Percentiles rank a stretch among this genome's conserved stretches.
These are phyloP conservation scores for Cyclospora cayetanensis DNA, from an alignment of 169 alveolate genomes.

Conservation along the genomic window DNA sequence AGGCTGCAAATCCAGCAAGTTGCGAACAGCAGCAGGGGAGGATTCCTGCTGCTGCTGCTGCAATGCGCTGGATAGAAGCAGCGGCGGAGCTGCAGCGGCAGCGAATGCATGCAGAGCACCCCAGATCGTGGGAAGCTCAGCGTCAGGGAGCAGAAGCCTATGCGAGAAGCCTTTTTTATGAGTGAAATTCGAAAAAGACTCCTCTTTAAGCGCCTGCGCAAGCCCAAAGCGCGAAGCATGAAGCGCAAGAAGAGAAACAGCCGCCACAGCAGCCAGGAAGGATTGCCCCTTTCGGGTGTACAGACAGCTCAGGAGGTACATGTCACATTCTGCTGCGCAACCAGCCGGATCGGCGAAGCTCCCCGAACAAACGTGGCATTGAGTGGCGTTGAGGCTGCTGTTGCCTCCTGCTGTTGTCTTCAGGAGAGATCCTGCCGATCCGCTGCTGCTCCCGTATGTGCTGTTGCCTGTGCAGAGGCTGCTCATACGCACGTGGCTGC, in stretches of 20 bases:
- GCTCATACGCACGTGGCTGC: neutral
- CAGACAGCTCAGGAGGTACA: constrained; percentile 52
- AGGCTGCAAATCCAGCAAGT: constrained; percentile 29
- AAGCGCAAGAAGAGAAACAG: constrained; percentile 33
- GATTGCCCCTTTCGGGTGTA: constrained; percentile 66
- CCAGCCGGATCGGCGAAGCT: constrained; percentile 49
- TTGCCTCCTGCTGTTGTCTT: neutral
- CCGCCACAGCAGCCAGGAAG: constrained; percentile 62
- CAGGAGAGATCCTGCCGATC: neutral
- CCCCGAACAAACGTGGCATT: constrained; percentile 30
- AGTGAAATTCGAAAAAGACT: no score
- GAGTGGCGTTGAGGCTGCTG: constrained; percentile 1
- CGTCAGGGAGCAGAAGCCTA: constrained; percentile 17
- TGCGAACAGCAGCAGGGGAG: neutral
- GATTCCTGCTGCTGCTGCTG: constrained; percentile 53
- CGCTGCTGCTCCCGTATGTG: neutral
- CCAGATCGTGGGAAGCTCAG: constrained; percentile 26
- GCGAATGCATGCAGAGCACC: constrained; percentile 54
- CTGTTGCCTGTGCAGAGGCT: neutral
- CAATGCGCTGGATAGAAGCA: neutral
- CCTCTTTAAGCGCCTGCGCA: neutral
- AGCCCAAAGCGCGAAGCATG: neutral
- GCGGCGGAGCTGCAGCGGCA: constrained; percentile 53
- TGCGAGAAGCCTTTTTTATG: no score
- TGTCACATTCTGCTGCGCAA: constrained; percentile 41